These are phyloP conservation scores for Leccinum subfulvum DNA, from an alignment of 1,284 basidiomycete species.

Conservation along the genomic window DNA sequence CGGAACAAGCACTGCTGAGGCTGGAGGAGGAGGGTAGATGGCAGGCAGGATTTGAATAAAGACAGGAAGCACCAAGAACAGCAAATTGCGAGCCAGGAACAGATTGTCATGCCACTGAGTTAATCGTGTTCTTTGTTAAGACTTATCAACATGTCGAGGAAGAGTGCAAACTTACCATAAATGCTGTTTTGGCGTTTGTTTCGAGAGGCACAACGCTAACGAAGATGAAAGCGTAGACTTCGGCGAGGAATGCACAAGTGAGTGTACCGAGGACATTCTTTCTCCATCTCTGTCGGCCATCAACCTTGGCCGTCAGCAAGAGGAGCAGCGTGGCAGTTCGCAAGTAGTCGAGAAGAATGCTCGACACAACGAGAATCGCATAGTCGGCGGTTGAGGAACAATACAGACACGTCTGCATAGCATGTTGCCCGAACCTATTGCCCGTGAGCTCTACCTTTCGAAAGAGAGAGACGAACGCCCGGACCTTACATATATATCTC, in stretches of 20 bases:
- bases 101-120: constrained; percentile 67
- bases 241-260: constrained; percentile 46
- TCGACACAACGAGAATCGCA: constrained; percentile 54
- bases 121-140: constrained; percentile 6
- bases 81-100: constrained; percentile 48
- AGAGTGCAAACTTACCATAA: constrained; percentile 51
- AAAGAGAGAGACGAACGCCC: constrained; percentile 15
- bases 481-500: constrained; percentile 60
- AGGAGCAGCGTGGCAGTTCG: constrained; percentile 56
- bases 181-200: constrained; percentile 37
- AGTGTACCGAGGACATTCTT: constrained; percentile 49
- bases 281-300: constrained; percentile 47
- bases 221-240: constrained; percentile 53
- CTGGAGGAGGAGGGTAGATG: constrained; percentile 21
- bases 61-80: constrained; percentile 60
- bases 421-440: constrained; percentile 62
- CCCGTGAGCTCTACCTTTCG: constrained; percentile 3
- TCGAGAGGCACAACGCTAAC: constrained; percentile 46
- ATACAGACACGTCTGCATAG: constrained; percentile 58
- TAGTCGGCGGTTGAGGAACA: constrained; percentile 60
- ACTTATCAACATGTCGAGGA: not conserved
- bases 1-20: constrained; percentile 21
- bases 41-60: constrained; percentile 45
- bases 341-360: constrained; percentile 56
- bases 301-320: constrained; percentile 41